Percentiles rank a stretch among this genome's conserved stretches.
Conservation (phyloP, 2,329 filamentous ascomycete genomes). For the Sporothrix dimorphospora region DNA sequence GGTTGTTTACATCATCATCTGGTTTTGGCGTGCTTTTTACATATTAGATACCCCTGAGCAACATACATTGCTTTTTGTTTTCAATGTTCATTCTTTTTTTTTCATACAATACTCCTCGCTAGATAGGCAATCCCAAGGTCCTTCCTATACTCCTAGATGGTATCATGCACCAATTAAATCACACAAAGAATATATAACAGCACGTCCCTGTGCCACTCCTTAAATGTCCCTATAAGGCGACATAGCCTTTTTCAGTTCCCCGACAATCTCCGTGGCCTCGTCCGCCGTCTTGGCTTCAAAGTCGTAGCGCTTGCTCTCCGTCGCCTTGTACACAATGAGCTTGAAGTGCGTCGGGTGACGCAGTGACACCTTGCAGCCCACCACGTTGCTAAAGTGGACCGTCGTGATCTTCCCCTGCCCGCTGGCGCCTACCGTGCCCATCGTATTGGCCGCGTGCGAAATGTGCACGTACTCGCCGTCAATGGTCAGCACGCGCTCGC, state of each 20-base stretch:
- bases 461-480: constrained; percentile 88
- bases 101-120: neutral
- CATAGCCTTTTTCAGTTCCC: constrained; percentile 76
- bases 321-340: constrained; percentile 69
- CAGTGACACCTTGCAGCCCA: constrained; percentile 79
- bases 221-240: constrained; percentile 63
- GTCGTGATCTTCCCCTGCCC: constrained; percentile 78
- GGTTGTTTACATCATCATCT: neutral
- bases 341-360: constrained; percentile 82
- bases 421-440: constrained; percentile 63
- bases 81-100: neutral
- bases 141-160: constrained; percentile 3
- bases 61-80: neutral
- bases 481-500: constrained; percentile 75
- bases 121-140: neutral
- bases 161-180: constrained; percentile 16
- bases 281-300: constrained; percentile 75
- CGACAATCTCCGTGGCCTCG: constrained; percentile 78
- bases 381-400: constrained; percentile 79
- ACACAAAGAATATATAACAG: neutral
- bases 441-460: constrained; percentile 61
- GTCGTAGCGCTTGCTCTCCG: constrained; percentile 80
- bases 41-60: constrained; percentile 8
- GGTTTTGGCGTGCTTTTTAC: constrained; percentile 3
- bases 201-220: neutral